These are phyloP conservation scores for Ottelia alismoides DNA, from an alignment of 106 monocot genomes.

Conservation along the genomic window DNA sequence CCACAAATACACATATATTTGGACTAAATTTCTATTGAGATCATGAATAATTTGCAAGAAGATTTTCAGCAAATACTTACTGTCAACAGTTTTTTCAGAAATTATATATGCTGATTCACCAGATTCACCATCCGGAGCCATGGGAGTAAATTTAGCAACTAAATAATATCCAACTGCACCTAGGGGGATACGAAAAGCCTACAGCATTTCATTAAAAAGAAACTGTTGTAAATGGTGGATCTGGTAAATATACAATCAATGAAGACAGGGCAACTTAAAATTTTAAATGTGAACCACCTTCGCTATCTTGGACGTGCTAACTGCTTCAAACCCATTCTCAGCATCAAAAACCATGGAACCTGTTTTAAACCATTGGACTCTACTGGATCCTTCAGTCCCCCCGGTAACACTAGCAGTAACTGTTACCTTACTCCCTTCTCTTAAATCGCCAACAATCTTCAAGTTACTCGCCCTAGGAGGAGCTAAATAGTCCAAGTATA, in stretches of 20 bases:
- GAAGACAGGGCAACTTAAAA: too few relatives aligned
- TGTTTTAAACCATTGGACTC: constrained; percentile 94
- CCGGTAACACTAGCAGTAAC: constrained; percentile 60
- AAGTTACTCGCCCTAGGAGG: constrained; percentile 74
- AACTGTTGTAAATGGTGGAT: not conserved
- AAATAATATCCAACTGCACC: constrained; percentile 83
- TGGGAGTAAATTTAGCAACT: constrained; percentile 82
- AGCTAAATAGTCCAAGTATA: too few relatives aligned
- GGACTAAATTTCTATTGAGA: not conserved
- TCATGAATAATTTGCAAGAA: too few relatives aligned
- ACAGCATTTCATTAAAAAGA: constrained; percentile 1
- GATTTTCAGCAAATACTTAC: too few relatives aligned
- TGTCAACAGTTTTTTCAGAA: constrained; percentile 70
- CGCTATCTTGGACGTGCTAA: constrained; percentile 75
- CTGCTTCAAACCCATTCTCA: constrained; percentile 70
- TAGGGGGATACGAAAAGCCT: constrained; percentile 88
- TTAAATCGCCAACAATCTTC: constrained; percentile 74
- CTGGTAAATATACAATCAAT: not conserved
- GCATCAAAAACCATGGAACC: constrained; percentile 27
- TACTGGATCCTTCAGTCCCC: constrained; percentile 78
- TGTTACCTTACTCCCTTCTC: constrained; percentile 83
- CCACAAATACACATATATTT: too few relatives aligned
- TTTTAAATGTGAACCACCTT: constrained; percentile 48
- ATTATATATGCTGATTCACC: constrained; percentile 76
- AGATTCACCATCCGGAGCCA: constrained; percentile 87